phyloP scores from a whole-genome alignment of 1,284 basidiomycete genomes.

The Ceratobasidium sp. region DNA sequence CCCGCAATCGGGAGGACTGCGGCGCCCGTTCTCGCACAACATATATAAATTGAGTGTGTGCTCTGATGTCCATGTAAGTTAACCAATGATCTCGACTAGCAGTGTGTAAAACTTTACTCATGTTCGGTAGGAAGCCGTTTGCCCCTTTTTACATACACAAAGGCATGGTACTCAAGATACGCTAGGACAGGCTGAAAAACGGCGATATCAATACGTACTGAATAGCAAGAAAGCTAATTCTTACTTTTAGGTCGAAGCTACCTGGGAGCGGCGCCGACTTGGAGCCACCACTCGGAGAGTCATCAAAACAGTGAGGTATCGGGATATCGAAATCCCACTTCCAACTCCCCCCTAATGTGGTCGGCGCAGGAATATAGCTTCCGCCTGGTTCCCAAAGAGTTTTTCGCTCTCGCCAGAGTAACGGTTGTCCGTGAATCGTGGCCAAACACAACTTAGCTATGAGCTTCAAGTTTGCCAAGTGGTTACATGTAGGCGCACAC shows the following conservation, averaged over 20 bases:
- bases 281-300: constrained; percentile 6
- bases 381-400: constrained; percentile 1
- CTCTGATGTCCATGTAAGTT: not conserved
- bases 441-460: not conserved
- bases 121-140: constrained; percentile 13
- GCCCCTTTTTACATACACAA: constrained; percentile 10
- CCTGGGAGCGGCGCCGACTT: not conserved
- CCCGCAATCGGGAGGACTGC: constrained; percentile 9
- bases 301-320: constrained; percentile 17
- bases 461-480: not conserved
- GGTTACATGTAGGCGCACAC: not conserved
- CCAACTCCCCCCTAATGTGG: constrained; percentile 6
- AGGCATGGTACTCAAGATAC: constrained; percentile 15
- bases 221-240: not conserved
- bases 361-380: not conserved
- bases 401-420: constrained; percentile 5
- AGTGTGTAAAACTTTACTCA: constrained; percentile 8
- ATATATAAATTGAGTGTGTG: constrained; percentile 3
- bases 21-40: constrained; percentile 11
- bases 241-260: constrained; percentile 10
- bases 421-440: not conserved
- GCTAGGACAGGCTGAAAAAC: not conserved
- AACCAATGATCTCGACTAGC: too few species aligned
- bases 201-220: not conserved
- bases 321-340: constrained; percentile 25